Conservation (phyloP, 2,329 filamentous ascomycete genomes). For the Ophiostoma piceae region DNA sequence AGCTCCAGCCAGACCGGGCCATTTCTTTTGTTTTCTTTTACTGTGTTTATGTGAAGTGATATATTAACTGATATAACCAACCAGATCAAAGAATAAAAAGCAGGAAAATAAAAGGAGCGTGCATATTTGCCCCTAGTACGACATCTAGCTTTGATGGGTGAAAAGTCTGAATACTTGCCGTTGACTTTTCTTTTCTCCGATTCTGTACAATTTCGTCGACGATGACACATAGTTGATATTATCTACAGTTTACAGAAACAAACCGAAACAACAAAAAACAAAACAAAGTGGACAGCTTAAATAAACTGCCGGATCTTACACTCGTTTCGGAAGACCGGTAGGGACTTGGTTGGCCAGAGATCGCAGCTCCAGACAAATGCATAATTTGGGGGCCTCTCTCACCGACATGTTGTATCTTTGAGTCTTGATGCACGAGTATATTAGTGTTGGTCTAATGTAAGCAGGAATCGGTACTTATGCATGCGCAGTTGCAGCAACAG, state of each 20-base stretch:
- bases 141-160: neutral
- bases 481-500: neutral
- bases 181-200: neutral
- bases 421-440: neutral
- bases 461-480: neutral
- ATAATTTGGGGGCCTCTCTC: neutral
- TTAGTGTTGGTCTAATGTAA: neutral
- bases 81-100: neutral
- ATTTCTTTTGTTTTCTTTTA: neutral
- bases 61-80: neutral
- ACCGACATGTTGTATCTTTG: neutral
- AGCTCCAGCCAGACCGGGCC: neutral
- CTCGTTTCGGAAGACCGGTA: neutral
- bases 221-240: neutral
- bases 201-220: neutral
- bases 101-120: neutral
- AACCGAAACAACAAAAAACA: neutral
- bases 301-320: neutral
- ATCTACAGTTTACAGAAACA: too few species aligned
- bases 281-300: neutral
- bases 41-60: neutral
- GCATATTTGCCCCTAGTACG: neutral
- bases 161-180: neutral
- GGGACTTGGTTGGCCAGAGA: neutral
- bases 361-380: neutral